Base-by-base conservation (phyloP, 345 rosid species). In the Eucalyptus coolabah region DNA sequence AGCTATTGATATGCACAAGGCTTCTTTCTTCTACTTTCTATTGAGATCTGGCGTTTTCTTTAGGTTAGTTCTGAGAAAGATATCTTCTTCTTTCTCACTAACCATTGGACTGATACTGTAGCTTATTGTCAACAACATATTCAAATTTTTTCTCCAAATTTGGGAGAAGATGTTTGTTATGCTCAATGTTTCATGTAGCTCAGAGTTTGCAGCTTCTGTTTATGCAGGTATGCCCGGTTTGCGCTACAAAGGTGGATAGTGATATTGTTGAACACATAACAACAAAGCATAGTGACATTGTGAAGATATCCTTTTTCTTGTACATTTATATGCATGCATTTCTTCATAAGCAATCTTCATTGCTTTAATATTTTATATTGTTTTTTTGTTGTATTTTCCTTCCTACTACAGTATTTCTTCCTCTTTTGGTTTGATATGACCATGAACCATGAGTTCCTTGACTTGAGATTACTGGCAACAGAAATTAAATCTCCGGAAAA, bases 171-270 rank as follows among this genome's bases (percentile, higher is more conserved):
- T 88, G 85, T 30, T 77, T 21, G 47, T 77, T 40, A 40, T 77
- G 47, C 47, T 1, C 85, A 40, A 77, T 77, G 85, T 77, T 77
- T 77, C 47, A 24, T 21, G 47, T 77, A 77, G 85, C 85, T 77
- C 85, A 77, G 47, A 77, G 85, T 12, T 77, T 77, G 47, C 45
- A 40, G 50, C 65, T 44, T 72, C 45, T 87, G 89, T 90, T 60
- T 37, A n/a, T 93, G 86, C 94, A 94, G 96, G 93, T 92, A 50
- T 95, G 96, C 86, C 97, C 96, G 45, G 93, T 95, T 72, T 95
- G 96, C 90, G 88, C 92, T 67, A 87, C 91, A 50, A 91, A 92
- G 87, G 94, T 93, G 60, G 94, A 94, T 90, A 90, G 89, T 87
- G 91, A 95, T 86, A 93, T 95, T 87, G 93, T 95, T 88, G 93